Evolutionary conservation across 1,284 basidiomycete species (phyloP).

Genomic region (Sanghuangporus baumii): DNA sequence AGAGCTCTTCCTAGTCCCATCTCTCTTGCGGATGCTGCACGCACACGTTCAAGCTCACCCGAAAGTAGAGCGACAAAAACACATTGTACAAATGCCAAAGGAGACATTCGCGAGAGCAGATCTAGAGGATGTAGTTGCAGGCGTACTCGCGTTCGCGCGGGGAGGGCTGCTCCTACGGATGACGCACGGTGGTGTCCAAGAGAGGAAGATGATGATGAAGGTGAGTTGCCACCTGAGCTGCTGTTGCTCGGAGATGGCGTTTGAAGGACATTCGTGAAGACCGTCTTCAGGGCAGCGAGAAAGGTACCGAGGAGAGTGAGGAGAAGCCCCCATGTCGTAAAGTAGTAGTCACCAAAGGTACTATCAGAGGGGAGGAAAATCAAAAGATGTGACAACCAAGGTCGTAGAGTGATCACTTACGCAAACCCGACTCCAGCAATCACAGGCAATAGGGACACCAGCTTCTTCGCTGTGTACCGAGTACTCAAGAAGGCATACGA

Average conservation of each 20-base stretch:
- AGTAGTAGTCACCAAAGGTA: constrained; percentile 89
- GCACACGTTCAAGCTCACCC: constrained; percentile 72
- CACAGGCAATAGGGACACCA: constrained; percentile 80
- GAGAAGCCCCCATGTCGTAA: constrained; percentile 74
- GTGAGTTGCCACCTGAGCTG: neutral
- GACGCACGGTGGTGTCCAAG: constrained; percentile 22
- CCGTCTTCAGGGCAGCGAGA: constrained; percentile 87
- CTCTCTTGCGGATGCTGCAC: constrained; percentile 43
- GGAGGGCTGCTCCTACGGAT: constrained; percentile 16
- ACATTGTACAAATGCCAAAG: constrained; percentile 85
- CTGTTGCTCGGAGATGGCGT: constrained; percentile 25
- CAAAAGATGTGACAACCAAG: neutral
- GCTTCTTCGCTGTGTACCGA: constrained; percentile 49
- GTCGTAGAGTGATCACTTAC: constrained; percentile 44
- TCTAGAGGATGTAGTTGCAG: constrained; percentile 77
- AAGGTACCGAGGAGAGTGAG: constrained; percentile 85
- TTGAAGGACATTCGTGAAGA: constrained; percentile 82
- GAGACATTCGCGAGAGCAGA: constrained; percentile 79
- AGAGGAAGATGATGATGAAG: constrained; percentile 16
- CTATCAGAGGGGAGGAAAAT: constrained; percentile 31
- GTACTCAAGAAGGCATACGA: constrained; percentile 54
- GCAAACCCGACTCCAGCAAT: constrained; percentile 89
- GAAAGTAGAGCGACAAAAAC: constrained; percentile 67
- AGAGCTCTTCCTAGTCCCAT: constrained; percentile 46
- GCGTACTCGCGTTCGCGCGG: constrained; percentile 36